Evolutionary conservation across 495 filamentous ascomycete genomes (phyloP).

Genomic region (Penicillium coprophilum): DNA sequence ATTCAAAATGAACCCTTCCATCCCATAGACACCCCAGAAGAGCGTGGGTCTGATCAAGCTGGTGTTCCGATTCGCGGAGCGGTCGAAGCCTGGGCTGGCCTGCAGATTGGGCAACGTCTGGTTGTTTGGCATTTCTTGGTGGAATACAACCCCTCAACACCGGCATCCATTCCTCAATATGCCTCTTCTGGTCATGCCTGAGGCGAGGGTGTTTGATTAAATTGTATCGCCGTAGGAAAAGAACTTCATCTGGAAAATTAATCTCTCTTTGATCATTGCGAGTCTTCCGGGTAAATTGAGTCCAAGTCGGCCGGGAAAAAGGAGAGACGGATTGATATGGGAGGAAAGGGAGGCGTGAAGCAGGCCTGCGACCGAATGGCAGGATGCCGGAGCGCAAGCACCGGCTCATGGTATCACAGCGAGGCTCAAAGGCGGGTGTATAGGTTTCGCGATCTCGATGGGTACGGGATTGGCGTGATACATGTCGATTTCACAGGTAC

Average conservation of each 20-base stretch:
- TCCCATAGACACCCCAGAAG: slow-evolving; percentile 28
- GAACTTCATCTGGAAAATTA: slow-evolving; percentile 6
- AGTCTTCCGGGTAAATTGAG: neutral
- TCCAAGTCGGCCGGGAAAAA: slow-evolving; percentile 11
- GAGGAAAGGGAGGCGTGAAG: slow-evolving; percentile 10
- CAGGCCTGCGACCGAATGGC: slow-evolving; percentile 34
- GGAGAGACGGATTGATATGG: slow-evolving; percentile 10
- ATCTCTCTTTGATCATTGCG: neutral
- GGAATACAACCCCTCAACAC: slow-evolving; percentile 46
- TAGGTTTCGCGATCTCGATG: slow-evolving; percentile 39
- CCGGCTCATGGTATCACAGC: slow-evolving; percentile 48
- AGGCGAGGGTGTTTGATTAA: slow-evolving; percentile 17
- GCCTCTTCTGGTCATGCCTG: slow-evolving; percentile 7
- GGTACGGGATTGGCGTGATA: slow-evolving; percentile 32
- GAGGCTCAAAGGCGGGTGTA: slow-evolving; percentile 30
- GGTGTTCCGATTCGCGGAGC: slow-evolving; percentile 16
- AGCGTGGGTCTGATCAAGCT: slow-evolving; percentile 22
- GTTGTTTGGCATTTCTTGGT: slow-evolving; percentile 21
- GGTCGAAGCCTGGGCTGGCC: slow-evolving; percentile 8
- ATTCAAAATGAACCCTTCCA: slow-evolving; percentile 25
- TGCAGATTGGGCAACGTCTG: slow-evolving; percentile 16
- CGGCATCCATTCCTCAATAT: slow-evolving; percentile 41
- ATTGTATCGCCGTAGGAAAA: slow-evolving; percentile 15
- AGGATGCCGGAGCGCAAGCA: slow-evolving; percentile 40
- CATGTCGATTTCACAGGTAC: slow-evolving; percentile 41